A percentile compares a stretch with the other conserved stretches of the same genome.
phyloP scores from a whole-genome alignment of 805 yeast genomes.

The Wickerhamiella hasegawae region DNA sequence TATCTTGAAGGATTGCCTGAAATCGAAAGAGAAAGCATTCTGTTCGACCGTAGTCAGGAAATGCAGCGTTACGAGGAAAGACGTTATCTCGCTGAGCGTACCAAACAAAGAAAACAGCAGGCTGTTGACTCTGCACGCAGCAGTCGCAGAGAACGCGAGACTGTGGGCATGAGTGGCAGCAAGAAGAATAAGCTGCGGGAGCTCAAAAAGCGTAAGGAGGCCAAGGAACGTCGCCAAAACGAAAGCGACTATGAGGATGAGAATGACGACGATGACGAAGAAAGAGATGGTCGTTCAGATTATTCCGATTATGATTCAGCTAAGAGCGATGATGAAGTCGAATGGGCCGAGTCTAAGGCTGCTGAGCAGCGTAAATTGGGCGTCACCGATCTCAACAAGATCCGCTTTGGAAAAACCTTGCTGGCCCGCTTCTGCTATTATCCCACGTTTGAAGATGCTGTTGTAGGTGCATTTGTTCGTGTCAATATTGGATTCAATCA shows the following conservation, averaged over 20 bases:
- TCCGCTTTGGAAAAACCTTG: slow-evolving; percentile 63
- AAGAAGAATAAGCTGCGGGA: slow-evolving; percentile 41
- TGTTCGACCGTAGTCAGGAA: slow-evolving; percentile 86
- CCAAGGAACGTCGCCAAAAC: slow-evolving; percentile 23
- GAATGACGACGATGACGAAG: slow-evolving; percentile 22
- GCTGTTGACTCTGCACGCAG: slow-evolving; percentile 4
- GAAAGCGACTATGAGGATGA: slow-evolving; percentile 29
- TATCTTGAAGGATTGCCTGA: slow-evolving; percentile 53
- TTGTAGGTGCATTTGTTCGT: slow-evolving; percentile 64
- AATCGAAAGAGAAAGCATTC: slow-evolving; percentile 76
- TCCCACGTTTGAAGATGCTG: slow-evolving; percentile 58
- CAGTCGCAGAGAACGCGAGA: slow-evolving; percentile 21
- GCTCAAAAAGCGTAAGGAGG: slow-evolving; percentile 61
- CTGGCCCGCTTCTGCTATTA: slow-evolving; percentile 64
- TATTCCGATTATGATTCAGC: background rate
- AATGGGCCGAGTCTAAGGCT: slow-evolving; percentile 32
- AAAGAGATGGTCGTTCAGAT: slow-evolving; percentile 24
- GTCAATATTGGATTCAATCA: slow-evolving; percentile 64
- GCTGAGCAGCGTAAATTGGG: slow-evolving; percentile 29
- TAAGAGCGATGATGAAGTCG: slow-evolving; percentile 28
- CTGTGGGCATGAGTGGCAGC: slow-evolving; percentile 24
- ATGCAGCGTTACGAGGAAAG: slow-evolving; percentile 80
- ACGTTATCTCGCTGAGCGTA: slow-evolving; percentile 65
- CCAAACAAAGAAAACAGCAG: slow-evolving; percentile 17
- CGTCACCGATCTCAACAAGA: slow-evolving; percentile 49